Conservation (phyloP, 2,329 filamentous ascomycete genomes). For the Ramularia endophylla region DNA sequence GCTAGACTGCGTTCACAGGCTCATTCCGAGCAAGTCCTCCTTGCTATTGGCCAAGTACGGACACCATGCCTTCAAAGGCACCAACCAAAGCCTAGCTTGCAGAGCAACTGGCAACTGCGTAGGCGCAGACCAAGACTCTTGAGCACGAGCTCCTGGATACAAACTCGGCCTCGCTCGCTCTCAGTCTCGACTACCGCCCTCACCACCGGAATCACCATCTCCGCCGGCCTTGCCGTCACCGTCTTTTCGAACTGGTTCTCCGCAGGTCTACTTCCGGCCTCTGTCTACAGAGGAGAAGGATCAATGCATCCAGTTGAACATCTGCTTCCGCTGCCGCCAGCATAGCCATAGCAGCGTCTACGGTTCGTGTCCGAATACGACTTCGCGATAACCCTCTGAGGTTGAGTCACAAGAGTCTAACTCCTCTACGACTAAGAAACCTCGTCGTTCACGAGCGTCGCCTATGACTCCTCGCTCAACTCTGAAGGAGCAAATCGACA, state of each 20-base stretch:
- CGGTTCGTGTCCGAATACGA: neutral
- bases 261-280: neutral
- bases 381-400: no score
- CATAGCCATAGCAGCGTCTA: neutral
- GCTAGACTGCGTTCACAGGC: no score
- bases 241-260: no score
- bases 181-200: neutral
- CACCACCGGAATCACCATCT: neutral
- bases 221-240: neutral
- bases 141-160: neutral
- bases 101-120: neutral
- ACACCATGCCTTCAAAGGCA: no score
- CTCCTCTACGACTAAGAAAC: neutral
- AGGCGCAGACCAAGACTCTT: neutral
- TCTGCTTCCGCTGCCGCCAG: slow-evolving; percentile 1
- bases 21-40: no score
- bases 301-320: neutral
- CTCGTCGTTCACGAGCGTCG: neutral
- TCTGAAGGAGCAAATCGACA: neutral
- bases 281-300: neutral
- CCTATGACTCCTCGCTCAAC: neutral
- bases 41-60: no score
- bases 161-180: neutral
- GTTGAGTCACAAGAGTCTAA: neutral
- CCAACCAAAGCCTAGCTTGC: neutral